phyloP scores from a whole-genome alignment of 257 asterid genomes.

The Perilla frutescens region DNA sequence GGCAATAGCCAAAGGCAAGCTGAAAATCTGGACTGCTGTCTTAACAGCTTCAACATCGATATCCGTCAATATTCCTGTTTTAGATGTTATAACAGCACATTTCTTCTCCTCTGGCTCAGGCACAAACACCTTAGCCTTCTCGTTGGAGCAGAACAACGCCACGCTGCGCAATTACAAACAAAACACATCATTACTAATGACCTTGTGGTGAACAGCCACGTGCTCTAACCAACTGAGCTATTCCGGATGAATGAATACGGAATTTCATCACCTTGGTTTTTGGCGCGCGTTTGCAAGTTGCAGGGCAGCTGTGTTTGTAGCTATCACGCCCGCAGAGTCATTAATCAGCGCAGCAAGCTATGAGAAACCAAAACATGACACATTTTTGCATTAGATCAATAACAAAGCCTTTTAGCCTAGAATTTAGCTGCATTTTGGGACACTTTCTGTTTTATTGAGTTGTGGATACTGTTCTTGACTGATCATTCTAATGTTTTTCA shows the following conservation, averaged over 20 bases:
- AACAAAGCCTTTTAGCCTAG: too few relatives aligned
- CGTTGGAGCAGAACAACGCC: constrained; percentile 74
- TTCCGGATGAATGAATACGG: neutral
- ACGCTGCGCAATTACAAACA: constrained; percentile 46
- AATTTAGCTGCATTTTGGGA: too few relatives aligned
- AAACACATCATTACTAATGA: neutral
- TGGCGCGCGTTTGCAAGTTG: constrained; percentile 80
- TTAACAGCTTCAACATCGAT: constrained; percentile 76
- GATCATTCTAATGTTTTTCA: neutral
- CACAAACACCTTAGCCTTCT: constrained; percentile 64
- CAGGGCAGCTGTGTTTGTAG: constrained; percentile 83
- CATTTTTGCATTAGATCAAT: neutral
- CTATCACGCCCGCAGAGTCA: constrained; percentile 85
- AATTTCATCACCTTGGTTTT: constrained; percentile 70
- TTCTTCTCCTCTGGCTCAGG: constrained; percentile 72
- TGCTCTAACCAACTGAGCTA: neutral
- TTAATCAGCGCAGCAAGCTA: constrained; percentile 86
- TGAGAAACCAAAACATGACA: neutral
- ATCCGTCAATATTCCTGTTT: constrained; percentile 74
- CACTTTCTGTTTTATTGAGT: too few relatives aligned
- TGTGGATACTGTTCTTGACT: too few relatives aligned
- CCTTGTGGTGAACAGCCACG: too few relatives aligned
- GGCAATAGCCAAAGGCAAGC: constrained; percentile 69
- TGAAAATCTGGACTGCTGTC: constrained; percentile 62
- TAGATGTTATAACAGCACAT: constrained; percentile 71